Evolutionary conservation across 2,329 filamentous ascomycete genomes (phyloP).

Genomic region (Fusarium sp.): DNA sequence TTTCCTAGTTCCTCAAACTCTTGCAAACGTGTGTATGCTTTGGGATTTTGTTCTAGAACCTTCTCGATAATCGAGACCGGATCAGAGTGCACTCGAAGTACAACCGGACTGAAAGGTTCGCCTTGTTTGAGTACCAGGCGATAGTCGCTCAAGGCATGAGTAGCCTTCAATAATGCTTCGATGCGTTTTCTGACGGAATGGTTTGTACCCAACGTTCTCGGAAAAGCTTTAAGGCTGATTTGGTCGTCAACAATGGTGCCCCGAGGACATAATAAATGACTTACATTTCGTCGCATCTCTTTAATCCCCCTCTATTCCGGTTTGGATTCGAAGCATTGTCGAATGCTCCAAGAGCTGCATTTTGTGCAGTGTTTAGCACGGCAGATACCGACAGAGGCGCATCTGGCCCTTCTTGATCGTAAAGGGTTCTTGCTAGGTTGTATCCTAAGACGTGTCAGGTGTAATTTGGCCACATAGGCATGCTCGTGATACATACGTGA

Average conservation of each 20-base stretch:
- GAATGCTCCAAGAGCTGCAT: constrained; percentile 73
- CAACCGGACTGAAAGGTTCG: constrained; percentile 80
- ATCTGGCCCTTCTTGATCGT: constrained; percentile 59
- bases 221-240: constrained; percentile 69
- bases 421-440: constrained; percentile 68
- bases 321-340: constrained; percentile 87
- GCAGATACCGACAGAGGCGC: constrained; percentile 57
- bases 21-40: constrained; percentile 77
- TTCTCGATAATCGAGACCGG: constrained; percentile 77
- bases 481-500: constrained; percentile 56
- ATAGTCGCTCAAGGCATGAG: constrained; percentile 78
- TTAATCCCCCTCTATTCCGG: constrained; percentile 76
- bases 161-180: constrained; percentile 73
- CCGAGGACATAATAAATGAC: constrained; percentile 34
- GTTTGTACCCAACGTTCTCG: constrained; percentile 62
- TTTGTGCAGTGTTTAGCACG: constrained; percentile 68
- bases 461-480: not conserved
- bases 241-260: constrained; percentile 31
- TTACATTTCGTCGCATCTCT: constrained; percentile 79
- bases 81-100: constrained; percentile 78
- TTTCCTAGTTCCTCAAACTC: constrained; percentile 74
- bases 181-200: constrained; percentile 61
- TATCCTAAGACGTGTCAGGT: constrained; percentile 58
- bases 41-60: constrained; percentile 77
- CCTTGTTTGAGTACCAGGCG: constrained; percentile 80